phyloP scores from a whole-genome alignment of 495 filamentous ascomycete genomes.

The Saxispiralis lemnorum region DNA sequence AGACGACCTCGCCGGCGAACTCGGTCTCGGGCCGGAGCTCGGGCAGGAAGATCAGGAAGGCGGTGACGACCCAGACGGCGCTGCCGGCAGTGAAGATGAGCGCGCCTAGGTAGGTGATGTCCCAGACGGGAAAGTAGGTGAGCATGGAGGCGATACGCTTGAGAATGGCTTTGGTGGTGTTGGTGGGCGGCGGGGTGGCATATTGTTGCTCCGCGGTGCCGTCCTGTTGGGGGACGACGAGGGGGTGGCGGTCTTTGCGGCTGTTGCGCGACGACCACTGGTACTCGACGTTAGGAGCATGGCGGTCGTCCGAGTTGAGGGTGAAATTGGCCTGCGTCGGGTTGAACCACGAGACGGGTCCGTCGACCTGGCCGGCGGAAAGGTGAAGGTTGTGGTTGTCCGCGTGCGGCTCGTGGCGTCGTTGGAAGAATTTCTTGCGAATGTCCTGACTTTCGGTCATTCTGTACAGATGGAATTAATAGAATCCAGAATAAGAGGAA shows the following conservation, averaged over 20 bases:
- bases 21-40: constrained; percentile 33
- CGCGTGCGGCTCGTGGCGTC: constrained; percentile 16
- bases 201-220: constrained; percentile 14
- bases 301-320: constrained; percentile 8
- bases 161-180: constrained; percentile 23
- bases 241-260: constrained; percentile 48
- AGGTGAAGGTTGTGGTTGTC: constrained; percentile 13
- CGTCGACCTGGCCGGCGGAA: constrained; percentile 15
- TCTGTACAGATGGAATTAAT: too few species aligned
- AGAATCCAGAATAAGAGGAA: too few species aligned
- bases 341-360: constrained; percentile 34
- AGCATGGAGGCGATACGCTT: constrained; percentile 38
- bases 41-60: constrained; percentile 50
- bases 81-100: constrained; percentile 46
- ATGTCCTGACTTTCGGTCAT: too few species aligned
- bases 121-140: constrained; percentile 44
- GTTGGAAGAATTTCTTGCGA: constrained; percentile 17
- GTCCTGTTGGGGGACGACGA: constrained; percentile 27
- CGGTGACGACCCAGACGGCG: constrained; percentile 49
- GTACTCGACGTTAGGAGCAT: constrained; percentile 20
- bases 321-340: constrained; percentile 29
- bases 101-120: constrained; percentile 52
- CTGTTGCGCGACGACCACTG: constrained; percentile 52
- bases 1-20: constrained; percentile 34
- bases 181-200: constrained; percentile 29